A percentile compares a stretch with the other conserved stretches of the same genome.
Evolutionary conservation across 352 stramenopile species (phyloP).

Genomic region (Globisporangium recalcitrans): DNA sequence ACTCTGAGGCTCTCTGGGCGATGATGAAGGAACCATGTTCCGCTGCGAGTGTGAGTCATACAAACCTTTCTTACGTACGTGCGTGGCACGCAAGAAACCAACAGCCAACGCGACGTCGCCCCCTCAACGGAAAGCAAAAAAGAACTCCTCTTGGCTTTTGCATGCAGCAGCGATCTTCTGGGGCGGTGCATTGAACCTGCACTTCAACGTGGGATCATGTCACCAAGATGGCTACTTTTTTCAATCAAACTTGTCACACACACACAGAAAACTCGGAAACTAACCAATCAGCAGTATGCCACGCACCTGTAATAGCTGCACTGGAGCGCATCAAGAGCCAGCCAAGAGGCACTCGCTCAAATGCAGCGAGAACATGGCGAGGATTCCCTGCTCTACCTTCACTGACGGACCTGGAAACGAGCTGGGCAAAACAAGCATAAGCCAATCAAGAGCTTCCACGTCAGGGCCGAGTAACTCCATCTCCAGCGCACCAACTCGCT

Average conservation of each 20-base stretch:
- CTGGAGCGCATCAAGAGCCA: not conserved
- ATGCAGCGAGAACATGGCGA: not conserved
- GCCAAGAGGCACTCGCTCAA: not conserved
- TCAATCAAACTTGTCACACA: constrained; percentile 1
- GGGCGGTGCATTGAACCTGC: not conserved
- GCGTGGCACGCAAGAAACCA: not conserved
- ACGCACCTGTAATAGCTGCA: not conserved
- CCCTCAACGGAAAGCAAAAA: not conserved
- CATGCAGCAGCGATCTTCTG: not conserved
- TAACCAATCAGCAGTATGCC: not conserved
- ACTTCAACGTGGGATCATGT: not conserved
- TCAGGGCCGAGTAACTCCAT: not conserved
- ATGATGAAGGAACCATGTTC: not conserved
- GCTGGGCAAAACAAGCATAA: not conserved
- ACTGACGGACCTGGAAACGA: not conserved
- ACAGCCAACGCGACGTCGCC: not conserved
- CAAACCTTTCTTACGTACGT: not conserved
- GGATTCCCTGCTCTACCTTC: not conserved
- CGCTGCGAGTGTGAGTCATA: not conserved
- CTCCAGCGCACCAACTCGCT: not conserved
- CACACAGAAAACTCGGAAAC: not conserved
- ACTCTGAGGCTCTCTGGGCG: not conserved
- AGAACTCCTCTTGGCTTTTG: not conserved
- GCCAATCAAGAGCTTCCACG: not conserved
- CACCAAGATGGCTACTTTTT: not conserved